Evolutionary conservation across 2,329 filamentous ascomycete species (phyloP), one percentile per base, ranked within the genome.

Genomic region (Cladophialophora psammophila): DNA sequence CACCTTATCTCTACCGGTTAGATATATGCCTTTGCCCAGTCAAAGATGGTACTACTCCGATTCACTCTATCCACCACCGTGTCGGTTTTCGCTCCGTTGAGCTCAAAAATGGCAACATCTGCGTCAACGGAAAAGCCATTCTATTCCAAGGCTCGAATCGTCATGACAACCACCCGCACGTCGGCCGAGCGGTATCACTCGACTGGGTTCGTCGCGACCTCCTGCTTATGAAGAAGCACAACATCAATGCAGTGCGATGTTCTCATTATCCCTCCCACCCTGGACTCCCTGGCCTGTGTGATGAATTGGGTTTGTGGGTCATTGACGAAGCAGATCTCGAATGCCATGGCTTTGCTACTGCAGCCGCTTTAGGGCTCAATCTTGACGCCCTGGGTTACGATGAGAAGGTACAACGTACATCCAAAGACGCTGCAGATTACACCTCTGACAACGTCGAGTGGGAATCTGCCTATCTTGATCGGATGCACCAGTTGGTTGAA

Each of bases 211-310:
- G 84, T 69, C 77, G 81, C 13, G 90, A 92, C 70, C 79, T 92
- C 1, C 72, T 88, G 1, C 79, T 88, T 3, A 92, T 92, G 89
- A 92, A 92, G 76, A 80, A 78, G 6, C 85, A 90, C 79, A 91
- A 91, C 72, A 84, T 92, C 78, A 92, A 92, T 69, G 87, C 90
- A 0, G 81, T 92, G 5, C 87, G 90, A 0, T 89, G 86, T 60
- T 89, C 86, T 1, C 90, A 92, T 74, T 88, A 92, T 67, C 87
- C 88, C 0, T 88, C 86, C n/a, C 84, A 77, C 48, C 74, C 77
- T 4, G 59, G 69, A 3, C 68, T 79, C 0, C 73, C 75, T 18
- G 70, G 74, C 2, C 70, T 79, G 10, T 76, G 74, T 53, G 76
- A 79, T 59, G 77, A 78, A 68, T 67, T 79, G 10, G 77, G 77